Conservation (phyloP, 257 asterid species). For the Nemophila menziesii region DNA sequence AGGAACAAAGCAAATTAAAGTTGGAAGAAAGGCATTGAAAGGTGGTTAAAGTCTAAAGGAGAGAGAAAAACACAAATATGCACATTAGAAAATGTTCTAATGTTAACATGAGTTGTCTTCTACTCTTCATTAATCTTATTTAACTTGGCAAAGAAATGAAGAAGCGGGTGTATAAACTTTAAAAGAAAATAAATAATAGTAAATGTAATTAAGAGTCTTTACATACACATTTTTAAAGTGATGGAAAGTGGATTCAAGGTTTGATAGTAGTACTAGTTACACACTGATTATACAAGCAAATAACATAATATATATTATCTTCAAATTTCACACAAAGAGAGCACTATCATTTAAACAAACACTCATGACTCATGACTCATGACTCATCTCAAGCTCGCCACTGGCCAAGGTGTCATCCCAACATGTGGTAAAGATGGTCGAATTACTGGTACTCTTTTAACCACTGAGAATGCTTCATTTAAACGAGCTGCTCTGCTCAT, state of each 20-base stretch:
- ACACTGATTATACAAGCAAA: not conserved
- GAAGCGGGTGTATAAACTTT: too few relatives aligned
- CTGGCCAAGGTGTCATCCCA: constrained; percentile 59
- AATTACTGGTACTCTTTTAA: constrained; percentile 75
- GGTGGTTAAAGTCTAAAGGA: too few relatives aligned
- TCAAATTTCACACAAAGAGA: not conserved
- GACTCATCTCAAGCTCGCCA: constrained; percentile 49
- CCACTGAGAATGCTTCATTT: constrained; percentile 83
- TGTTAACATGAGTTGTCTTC: too few relatives aligned
- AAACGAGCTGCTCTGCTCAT: constrained; percentile 88
- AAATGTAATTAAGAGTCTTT: not conserved
- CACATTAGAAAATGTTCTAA: too few relatives aligned
- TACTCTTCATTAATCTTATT: too few relatives aligned
- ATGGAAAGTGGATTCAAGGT: not conserved
- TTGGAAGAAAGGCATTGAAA: too few relatives aligned
- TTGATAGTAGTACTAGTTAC: not conserved
- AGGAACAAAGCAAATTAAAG: too few relatives aligned
- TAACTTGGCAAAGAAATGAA: too few relatives aligned
- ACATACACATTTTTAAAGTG: not conserved
- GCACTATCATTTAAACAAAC: constrained; percentile 3
- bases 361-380: constrained; percentile 20
- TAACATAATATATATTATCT: not conserved
- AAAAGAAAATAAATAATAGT: not conserved
- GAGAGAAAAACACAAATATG: too few relatives aligned
- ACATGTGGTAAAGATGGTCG: constrained; percentile 63